phyloP scores from a whole-genome alignment of 2,329 filamentous ascomycete genomes.

The Macrophomina tecta region DNA sequence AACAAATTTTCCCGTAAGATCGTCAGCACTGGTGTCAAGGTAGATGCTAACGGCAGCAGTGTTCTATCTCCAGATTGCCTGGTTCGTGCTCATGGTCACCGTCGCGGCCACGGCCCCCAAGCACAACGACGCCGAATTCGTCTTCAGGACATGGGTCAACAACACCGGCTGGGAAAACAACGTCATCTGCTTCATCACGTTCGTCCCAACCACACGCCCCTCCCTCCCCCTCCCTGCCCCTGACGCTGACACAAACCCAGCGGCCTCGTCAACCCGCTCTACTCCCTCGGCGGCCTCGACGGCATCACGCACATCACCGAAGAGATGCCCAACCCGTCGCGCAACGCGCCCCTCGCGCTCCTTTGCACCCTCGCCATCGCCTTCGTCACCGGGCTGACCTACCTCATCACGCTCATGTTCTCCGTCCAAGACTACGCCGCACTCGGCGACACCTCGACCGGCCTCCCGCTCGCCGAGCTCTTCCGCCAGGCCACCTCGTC shows the following conservation, averaged over 20 bases:
- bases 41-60: neutral
- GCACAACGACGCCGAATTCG: conserved; percentile 55
- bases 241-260: neutral
- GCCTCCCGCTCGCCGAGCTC: conserved; percentile 54
- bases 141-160: conserved; percentile 60
- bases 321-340: conserved; percentile 37
- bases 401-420: conserved; percentile 60
- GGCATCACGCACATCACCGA: conserved; percentile 29
- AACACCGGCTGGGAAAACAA: conserved; percentile 59
- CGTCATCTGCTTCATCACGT: conserved; percentile 32
- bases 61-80: conserved; percentile 27
- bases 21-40: neutral
- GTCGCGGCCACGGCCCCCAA: conserved; percentile 55
- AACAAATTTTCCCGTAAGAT: conserved; percentile 27
- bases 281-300: conserved; percentile 27
- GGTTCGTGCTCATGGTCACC: conserved; percentile 54
- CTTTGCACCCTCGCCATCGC: conserved; percentile 57
- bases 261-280: conserved; percentile 28
- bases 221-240: neutral
- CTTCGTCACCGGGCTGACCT: conserved; percentile 57
- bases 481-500: conserved; percentile 53
- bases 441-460: conserved; percentile 48
- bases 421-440: conserved; percentile 56
- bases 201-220: neutral
- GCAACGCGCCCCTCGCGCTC: conserved; percentile 47